These are phyloP conservation scores for Posidonia oceanica DNA, from an alignment of 116 monocot species.

Conservation along the genomic window DNA sequence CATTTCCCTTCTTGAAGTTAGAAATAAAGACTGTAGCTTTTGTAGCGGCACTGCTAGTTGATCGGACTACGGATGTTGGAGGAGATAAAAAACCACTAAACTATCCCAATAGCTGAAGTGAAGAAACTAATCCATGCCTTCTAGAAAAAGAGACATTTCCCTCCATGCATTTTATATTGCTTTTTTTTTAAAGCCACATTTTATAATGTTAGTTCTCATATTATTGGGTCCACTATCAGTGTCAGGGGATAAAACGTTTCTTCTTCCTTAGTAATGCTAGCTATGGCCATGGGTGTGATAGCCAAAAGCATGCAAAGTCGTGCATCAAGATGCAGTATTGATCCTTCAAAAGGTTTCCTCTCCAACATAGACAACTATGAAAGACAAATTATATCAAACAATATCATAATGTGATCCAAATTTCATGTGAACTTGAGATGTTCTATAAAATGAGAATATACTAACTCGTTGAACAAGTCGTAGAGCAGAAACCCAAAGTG, in stretches of 20 bases:
- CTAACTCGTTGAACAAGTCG: constrained; percentile 74
- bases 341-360: constrained; percentile 67
- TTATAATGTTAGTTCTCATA: not conserved
- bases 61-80: constrained; percentile 46
- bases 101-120: constrained; percentile 60
- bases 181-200: no score
- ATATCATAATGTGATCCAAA: not conserved
- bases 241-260: not conserved
- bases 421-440: not conserved
- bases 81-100: constrained; percentile 59
- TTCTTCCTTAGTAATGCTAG: constrained; percentile 44
- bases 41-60: constrained; percentile 77
- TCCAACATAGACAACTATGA: constrained; percentile 28
- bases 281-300: constrained; percentile 69
- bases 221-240: not conserved
- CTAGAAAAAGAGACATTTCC: constrained; percentile 33
- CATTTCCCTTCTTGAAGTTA: constrained; percentile 35
- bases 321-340: constrained; percentile 72
- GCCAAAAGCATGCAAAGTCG: constrained; percentile 73
- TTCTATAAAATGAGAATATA: constrained; percentile 15
- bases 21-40: constrained; percentile 67
- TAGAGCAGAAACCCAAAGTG: constrained; percentile 83
- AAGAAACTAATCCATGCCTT: constrained; percentile 65
- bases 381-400: constrained; percentile 1
- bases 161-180: constrained; percentile 14